Base-by-base conservation (phyloP, 2,329 filamentous ascomycete species). In the Xylariaceae sp. region DNA sequence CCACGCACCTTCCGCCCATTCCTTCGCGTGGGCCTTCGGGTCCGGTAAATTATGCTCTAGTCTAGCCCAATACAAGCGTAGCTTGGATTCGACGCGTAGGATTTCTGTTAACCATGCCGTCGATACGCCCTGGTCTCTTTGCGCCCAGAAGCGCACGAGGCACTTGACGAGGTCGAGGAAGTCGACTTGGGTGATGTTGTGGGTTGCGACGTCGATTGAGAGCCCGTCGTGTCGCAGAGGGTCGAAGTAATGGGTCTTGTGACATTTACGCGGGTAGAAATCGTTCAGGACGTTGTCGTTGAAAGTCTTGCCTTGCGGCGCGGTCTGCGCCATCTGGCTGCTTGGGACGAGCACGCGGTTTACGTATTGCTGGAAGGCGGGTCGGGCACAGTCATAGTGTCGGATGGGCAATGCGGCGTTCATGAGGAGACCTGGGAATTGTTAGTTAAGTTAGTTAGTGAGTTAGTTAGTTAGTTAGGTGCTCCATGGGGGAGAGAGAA, bases 361-460 rank as follows among this genome's bases (percentile, higher is more conserved):
- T 12, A 45, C 19, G 6, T n/a, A 31, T 1, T 3, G 30, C 1
- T 2, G 2, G 3, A 11, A 4, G 7, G 1, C 7, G 9, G 6
- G 30, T 30, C 34, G 12, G 0, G 1, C 9, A 4, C 6, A 9
- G 3, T 4, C 3, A 2, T 39, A 0, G 2, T 5, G 4, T 29
- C 43, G 40, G 8, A 59, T 41, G 8, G 51, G 51, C 3, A 55
- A 11, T 31, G 52, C 31, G 26, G 55, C 54, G 2, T 45, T 3
- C 57, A 59, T 57, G 26, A 59, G 57, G 26, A 55, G 37, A 7
- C 57, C 57, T 59, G 19, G 19, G 19, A 19, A 19, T 19, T 19
- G 19, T 19, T 19, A 19, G 19, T 19, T 19, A 19, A 19, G 19
- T 19, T 19, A 19, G 19, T 19, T 19, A 19, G 19, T 19, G 19